Evolutionary conservation across 352 stramenopile genomes (phyloP).

Genomic region (Thraustochytrium sp.): DNA sequence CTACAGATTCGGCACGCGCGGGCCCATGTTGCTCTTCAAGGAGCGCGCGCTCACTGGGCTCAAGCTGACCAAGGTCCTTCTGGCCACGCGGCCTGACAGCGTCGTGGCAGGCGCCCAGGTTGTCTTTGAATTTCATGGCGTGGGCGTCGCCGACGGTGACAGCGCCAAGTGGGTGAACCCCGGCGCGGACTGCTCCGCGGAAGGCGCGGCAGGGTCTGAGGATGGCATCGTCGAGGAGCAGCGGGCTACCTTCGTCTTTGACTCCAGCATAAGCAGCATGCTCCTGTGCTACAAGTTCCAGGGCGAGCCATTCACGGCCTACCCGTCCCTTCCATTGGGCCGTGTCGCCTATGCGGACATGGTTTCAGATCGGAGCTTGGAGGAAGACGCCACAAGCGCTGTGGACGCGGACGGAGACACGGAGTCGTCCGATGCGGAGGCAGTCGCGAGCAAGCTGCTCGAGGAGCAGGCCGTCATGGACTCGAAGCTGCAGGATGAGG

Average conservation of each 20-base stretch:
- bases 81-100: not conserved
- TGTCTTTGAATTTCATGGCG: not conserved
- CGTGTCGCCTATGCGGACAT: not conserved
- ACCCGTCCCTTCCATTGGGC: not conserved
- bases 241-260: not conserved
- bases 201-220: not conserved
- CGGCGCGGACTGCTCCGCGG: not conserved
- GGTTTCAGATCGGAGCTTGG: not conserved
- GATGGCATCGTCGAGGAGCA: not conserved
- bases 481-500: not conserved
- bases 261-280: not conserved
- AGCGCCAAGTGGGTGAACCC: not conserved
- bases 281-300: conserved; percentile 24
- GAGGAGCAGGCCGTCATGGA: not conserved
- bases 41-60: not conserved
- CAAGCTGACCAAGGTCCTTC: not conserved
- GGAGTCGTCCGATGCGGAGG: not conserved
- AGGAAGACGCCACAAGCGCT: too few species aligned
- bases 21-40: not conserved
- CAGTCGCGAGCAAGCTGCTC: not conserved
- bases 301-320: not conserved
- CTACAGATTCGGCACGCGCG: not conserved
- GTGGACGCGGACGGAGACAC: not conserved
- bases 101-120: not conserved
- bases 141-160: not conserved